Evolutionary conservation across 1,284 basidiomycete species (phyloP), one percentile per base, ranked within the genome.

Genomic region (Pyrrhoderma noxium): DNA sequence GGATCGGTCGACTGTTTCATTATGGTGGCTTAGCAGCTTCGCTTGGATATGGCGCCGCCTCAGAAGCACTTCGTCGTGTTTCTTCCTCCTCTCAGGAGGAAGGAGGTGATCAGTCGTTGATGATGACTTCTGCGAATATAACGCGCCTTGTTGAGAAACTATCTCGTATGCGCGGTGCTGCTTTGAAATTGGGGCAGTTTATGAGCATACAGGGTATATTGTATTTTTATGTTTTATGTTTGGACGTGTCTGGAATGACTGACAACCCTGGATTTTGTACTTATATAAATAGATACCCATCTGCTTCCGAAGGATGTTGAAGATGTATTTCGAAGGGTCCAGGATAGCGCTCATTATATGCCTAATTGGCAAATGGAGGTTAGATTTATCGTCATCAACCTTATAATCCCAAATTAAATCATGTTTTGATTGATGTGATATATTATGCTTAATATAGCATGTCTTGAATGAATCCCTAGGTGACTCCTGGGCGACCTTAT

Each of bases 271-370:
- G 2, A 50, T 35, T 27, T 42, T 5, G 39, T 8, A 18, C 16
- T 11, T 27, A 22, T 16, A 25, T 23, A 18, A 27, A 8, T 55
- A 89, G 93, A 97, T 65, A 89, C 90, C 3, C 86, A 93, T 61
- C 74, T 89, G 54, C 73, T 99, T 0, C 92, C 95, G 1, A 82
- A 88, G 0, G 91, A 96, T 61, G 72, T 98, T 7, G 93, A 97
- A 63, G 77, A 82, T 52, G 87, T 99, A 31, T 82, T 99, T 62
- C 77, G 92, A 42, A 76, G 88, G 38, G 93, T 99, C 0, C 95
- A 99, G 66, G 90, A 95, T 60, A 84, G 86, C 59, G 96, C 96
- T 1, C 92, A 99, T 67, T 98, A 97, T 66, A 99, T 98, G 94
- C 96, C 95, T 0, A 85, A 93, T 58, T 94, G 88, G 87, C 96